These are phyloP conservation scores for Zarea fungicola DNA, from an alignment of 2,329 filamentous ascomycete genomes.

Conservation along the genomic window DNA sequence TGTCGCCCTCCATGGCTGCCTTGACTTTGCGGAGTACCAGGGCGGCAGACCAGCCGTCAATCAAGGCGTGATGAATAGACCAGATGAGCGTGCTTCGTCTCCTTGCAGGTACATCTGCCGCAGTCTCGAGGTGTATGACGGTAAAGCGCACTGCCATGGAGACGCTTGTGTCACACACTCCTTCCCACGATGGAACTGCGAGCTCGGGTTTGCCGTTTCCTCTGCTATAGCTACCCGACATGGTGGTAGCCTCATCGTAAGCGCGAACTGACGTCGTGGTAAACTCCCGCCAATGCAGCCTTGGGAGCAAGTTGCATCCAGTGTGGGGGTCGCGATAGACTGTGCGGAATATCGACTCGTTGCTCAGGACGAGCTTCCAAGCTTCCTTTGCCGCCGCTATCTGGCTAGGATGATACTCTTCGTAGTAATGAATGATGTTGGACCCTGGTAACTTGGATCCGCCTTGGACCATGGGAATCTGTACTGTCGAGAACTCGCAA, in stretches of 20 bases:
- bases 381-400: background rate
- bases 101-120: background rate
- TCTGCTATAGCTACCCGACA: background rate
- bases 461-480: background rate
- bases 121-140: slow-evolving; percentile 1
- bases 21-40: background rate
- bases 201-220: background rate
- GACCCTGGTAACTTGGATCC: background rate
- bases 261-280: background rate
- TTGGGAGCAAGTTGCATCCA: background rate
- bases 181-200: background rate
- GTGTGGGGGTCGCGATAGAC: background rate
- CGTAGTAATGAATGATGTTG: background rate
- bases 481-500: slow-evolving; percentile 1
- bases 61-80: background rate
- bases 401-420: background rate
- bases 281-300: background rate
- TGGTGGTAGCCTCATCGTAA: background rate
- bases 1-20: background rate
- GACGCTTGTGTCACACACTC: background rate
- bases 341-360: background rate
- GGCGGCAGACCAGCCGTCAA: background rate
- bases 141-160: background rate
- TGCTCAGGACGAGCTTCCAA: background rate
- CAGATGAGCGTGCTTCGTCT: background rate